These are phyloP conservation scores for Globisporangium heterothallicum DNA, from an alignment of 352 stramenopile genomes.

Conservation along the genomic window DNA sequence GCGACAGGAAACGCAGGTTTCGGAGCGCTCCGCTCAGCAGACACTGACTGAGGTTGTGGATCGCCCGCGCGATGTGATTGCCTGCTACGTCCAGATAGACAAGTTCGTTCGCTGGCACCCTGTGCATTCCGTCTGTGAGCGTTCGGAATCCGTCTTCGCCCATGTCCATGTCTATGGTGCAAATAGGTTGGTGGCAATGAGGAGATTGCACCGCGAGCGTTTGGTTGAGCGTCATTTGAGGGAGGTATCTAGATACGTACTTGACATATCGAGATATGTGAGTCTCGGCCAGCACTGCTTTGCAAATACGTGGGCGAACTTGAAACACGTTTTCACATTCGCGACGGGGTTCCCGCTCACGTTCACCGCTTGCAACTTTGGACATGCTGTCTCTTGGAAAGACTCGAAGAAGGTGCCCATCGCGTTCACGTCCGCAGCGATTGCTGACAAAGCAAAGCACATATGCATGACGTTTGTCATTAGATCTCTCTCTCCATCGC, in stretches of 20 bases:
- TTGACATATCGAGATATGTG: slow-evolving; percentile 22
- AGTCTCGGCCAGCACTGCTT: slow-evolving; percentile 15
- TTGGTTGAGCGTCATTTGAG: no score
- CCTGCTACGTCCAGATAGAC: slow-evolving; percentile 28
- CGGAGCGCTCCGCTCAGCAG: slow-evolving; percentile 13
- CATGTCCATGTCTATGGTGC: slow-evolving; percentile 21
- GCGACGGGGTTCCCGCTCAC: slow-evolving; percentile 25
- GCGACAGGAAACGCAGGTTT: slow-evolving; percentile 19
- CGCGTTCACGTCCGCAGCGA: slow-evolving; percentile 20
- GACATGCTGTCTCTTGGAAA: slow-evolving; percentile 15
- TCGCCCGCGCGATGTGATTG: slow-evolving; percentile 22
- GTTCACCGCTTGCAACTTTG: slow-evolving; percentile 15
- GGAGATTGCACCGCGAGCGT: not conserved
- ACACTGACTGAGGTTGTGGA: slow-evolving; percentile 20
- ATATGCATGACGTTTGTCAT: not conserved
- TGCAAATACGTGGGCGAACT: slow-evolving; percentile 15
- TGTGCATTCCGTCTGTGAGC: slow-evolving; percentile 16
- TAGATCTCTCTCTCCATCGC: no score
- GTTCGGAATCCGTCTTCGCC: slow-evolving; percentile 19
- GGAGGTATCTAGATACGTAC: slow-evolving; percentile 10
- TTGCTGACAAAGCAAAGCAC: slow-evolving; percentile 4
- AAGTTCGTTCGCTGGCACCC: slow-evolving; percentile 8
- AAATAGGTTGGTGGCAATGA: not conserved
- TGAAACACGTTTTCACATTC: slow-evolving; percentile 12
- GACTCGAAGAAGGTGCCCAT: slow-evolving; percentile 18